A percentile compares a stretch with the other conserved stretches of the same genome.
Evolutionary conservation across 768 basidiomycete species (phyloP).

Genomic region (Kockovaella imperatae): DNA sequence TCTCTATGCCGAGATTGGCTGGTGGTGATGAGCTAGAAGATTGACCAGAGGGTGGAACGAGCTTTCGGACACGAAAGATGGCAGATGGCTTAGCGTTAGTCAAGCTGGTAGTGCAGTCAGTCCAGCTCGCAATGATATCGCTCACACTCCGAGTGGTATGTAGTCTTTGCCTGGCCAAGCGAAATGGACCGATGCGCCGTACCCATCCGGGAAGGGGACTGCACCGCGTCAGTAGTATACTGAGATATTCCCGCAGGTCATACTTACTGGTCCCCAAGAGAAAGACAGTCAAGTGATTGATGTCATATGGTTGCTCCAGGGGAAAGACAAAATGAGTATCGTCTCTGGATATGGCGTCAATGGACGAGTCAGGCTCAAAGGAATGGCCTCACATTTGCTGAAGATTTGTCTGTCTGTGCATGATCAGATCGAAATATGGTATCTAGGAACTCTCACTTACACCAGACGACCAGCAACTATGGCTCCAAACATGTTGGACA

Average conservation of each 20-base stretch:
- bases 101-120: slow-evolving; percentile 13
- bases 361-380: neutral
- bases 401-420: slow-evolving; percentile 41
- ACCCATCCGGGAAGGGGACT: slow-evolving; percentile 44
- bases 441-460: slow-evolving; percentile 16
- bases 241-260: neutral
- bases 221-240: neutral
- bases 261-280: slow-evolving; percentile 39
- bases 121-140: neutral
- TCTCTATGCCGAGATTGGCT: slow-evolving; percentile 41
- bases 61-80: slow-evolving; percentile 36
- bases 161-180: slow-evolving; percentile 42
- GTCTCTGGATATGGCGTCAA: slow-evolving; percentile 15
- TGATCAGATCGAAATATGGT: neutral
- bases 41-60: slow-evolving; percentile 14
- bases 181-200: slow-evolving; percentile 42
- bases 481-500: slow-evolving; percentile 43
- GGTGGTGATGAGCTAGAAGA: slow-evolving; percentile 9
- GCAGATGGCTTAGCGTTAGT: slow-evolving; percentile 38
- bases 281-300: slow-evolving; percentile 44
- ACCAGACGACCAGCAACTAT: slow-evolving; percentile 43
- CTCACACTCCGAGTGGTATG: slow-evolving; percentile 40
- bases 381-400: slow-evolving; percentile 36
- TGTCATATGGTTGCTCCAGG: slow-evolving; percentile 39
- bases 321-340: slow-evolving; percentile 44